Evolutionary conservation across 441 rosid species (phyloP), one percentile per base, ranked within the genome.

Genomic region (Capsella rubella): DNA sequence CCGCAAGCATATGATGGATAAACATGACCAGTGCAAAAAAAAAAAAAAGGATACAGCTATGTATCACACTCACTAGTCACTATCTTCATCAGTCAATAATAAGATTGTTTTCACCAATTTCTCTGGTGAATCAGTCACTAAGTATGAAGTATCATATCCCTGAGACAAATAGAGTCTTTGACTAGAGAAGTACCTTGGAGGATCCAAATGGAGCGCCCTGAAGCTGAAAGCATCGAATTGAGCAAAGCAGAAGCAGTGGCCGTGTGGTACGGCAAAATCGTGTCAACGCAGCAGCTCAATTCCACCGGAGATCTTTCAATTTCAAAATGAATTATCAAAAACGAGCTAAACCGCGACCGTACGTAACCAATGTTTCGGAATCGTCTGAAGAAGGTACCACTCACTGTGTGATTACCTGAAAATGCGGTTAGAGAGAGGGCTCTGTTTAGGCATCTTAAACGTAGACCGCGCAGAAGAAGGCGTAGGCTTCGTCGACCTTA

Each of bases 241-340:
- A 94, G 91, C 83, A 94, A 82, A 10, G 97, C 92, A 5, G 97
- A 87, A 42, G 99, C 97, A 31, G 94, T 94, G 46, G 89, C 97
- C 6, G 92, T 85, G 83, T 94, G 95, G 79, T 86, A 88, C 61
- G 99, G 99, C 70, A 89, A 71, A 90, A 92, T 64, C 21, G 95
- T 82, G 74, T 87, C 96, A 25, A 86, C 85, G 62, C 95, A 85
- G 76, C 85, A 84, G 83, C 95, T 87, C 85, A 89, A 21, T 80
- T 85, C 90, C 78, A 90, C 89, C 13, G 97, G 96, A 13, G 90
- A 88, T 81, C 98, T 93, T 15, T 13, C 1, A 18, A 49, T 21
- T 39, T 46, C 15, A n/a, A 18, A 49, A 52, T 3, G 3, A 0
- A 29, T 4, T 55, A 56, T 14, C 35, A 27, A 18, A 18, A 40